These are phyloP conservation scores for Yarrowia sp. DNA, from an alignment of 805 yeast species.

Conservation along the genomic window DNA sequence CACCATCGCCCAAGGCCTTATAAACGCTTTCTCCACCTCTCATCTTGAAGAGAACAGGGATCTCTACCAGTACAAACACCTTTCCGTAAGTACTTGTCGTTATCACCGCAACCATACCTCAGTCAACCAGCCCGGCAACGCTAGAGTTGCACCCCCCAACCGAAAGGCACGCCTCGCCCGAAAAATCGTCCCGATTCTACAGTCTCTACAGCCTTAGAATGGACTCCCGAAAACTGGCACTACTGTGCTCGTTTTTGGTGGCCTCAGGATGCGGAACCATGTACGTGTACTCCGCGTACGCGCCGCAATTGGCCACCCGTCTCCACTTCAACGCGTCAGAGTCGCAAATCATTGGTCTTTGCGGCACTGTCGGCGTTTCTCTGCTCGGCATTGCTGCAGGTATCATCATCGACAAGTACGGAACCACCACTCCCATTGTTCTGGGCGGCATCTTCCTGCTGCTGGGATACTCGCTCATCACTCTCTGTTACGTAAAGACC, in stretches of 20 bases:
- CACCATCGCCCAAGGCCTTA: too few relatives aligned
- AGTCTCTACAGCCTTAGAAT: constrained; percentile 12
- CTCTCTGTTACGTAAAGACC: constrained; percentile 54
- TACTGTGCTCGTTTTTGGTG: constrained; percentile 41
- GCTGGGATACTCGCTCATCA: constrained; percentile 64
- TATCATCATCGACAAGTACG: constrained; percentile 43
- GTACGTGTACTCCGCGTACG: constrained; percentile 71
- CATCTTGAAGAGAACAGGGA: background rate
- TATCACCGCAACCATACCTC: background rate
- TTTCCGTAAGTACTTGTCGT: background rate
- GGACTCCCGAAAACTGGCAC: constrained; percentile 35
- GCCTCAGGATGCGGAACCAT: constrained; percentile 61
- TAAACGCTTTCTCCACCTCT: background rate
- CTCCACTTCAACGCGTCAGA: constrained; percentile 66
- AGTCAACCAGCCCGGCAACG: constrained; percentile 18
- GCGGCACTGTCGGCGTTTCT: constrained; percentile 68
- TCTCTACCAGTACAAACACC: background rate
- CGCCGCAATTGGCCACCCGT: constrained; percentile 69
- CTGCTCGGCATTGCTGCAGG: constrained; percentile 50
- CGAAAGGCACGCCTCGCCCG: background rate
- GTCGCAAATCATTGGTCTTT: constrained; percentile 64
- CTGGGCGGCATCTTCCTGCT: constrained; percentile 60
- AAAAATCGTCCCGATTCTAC: constrained; percentile 1
- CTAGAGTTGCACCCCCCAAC: constrained; percentile 23
- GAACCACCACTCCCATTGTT: constrained; percentile 52